phyloP scores from a whole-genome alignment of 2,329 filamentous ascomycete species.

The Chrysoporthe deuterocubensis region DNA sequence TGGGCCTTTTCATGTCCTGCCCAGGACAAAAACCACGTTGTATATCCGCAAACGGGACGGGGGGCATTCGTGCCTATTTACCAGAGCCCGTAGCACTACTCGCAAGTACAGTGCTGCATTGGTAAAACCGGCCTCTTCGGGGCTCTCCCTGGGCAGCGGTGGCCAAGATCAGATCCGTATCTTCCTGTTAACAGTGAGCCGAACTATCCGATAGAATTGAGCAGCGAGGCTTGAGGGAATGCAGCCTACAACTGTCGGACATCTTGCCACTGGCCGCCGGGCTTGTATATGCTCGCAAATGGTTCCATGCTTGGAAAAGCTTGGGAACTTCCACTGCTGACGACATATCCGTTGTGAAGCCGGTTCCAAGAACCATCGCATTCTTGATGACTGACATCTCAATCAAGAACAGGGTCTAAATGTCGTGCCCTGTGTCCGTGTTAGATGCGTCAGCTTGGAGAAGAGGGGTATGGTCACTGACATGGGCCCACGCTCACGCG shows the following conservation, averaged over 20 bases:
- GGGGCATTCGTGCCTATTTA: too few relatives aligned
- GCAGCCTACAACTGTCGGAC: background rate
- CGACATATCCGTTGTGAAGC: background rate
- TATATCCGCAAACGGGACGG: background rate
- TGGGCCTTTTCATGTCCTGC: conserved; percentile 34
- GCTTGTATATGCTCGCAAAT: background rate
- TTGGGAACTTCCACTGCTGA: background rate
- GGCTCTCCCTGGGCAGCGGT: background rate
- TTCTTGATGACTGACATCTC: background rate
- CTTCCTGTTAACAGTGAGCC: background rate
- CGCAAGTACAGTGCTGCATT: background rate
- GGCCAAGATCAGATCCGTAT: background rate
- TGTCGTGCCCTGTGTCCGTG: background rate
- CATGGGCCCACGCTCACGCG: background rate
- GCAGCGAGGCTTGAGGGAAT: background rate
- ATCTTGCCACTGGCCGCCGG: background rate
- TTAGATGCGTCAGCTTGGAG: conserved; percentile 2
- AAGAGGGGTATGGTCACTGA: background rate
- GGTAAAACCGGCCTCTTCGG: background rate
- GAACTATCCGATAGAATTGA: background rate
- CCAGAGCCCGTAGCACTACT: too few relatives aligned
- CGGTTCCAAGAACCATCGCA: background rate
- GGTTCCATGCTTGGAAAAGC: background rate
- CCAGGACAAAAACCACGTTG: conserved; percentile 29
- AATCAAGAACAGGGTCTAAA: background rate